Conservation (phyloP, 306 rosid species). For the Fagus sylvatica region DNA sequence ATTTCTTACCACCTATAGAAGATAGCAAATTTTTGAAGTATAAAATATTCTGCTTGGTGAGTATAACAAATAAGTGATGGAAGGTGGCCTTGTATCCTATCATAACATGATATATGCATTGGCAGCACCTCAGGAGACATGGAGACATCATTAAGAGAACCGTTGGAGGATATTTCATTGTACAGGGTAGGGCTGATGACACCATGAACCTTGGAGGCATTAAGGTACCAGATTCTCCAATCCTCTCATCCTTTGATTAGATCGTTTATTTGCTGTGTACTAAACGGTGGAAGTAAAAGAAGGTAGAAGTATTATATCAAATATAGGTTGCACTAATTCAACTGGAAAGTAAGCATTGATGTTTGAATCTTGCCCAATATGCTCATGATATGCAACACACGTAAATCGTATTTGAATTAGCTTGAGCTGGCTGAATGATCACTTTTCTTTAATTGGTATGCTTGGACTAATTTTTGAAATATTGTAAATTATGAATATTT, state of each 20-base stretch:
- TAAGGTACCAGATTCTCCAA: conserved; percentile 47
- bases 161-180: conserved; percentile 57
- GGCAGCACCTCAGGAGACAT: conserved; percentile 70
- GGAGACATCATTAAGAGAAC: no score
- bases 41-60: neutral
- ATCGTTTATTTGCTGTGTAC: no score
- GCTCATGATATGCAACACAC: neutral
- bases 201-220: conserved; percentile 98
- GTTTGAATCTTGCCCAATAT: neutral
- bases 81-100: neutral
- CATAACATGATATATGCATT: conserved; percentile 20
- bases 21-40: neutral
- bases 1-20: neutral
- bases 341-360: neutral
- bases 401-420: neutral
- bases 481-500: neutral
- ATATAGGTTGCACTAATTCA: neutral
- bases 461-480: neutral
- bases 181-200: conserved; percentile 93
- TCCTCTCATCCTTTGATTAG: no score
- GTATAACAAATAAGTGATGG: neutral
- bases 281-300: no score
- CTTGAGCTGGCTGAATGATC: neutral
- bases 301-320: neutral
- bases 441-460: neutral